Percentiles rank a stretch among this genome's conserved stretches.
These are phyloP conservation scores for Phytopythium aichiense DNA, from an alignment of 352 stramenopile species.

Conservation along the genomic window DNA sequence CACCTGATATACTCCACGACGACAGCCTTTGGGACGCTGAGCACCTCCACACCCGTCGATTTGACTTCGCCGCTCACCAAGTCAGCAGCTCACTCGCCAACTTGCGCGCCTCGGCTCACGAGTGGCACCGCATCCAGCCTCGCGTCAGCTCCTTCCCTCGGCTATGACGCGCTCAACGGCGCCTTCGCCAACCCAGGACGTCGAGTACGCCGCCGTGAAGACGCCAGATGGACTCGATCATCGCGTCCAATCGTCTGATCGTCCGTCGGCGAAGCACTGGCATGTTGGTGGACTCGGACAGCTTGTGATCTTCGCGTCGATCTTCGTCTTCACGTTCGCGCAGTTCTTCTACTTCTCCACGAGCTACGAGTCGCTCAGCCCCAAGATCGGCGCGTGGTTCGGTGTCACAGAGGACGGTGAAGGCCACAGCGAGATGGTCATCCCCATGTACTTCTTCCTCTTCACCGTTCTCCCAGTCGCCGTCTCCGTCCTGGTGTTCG, in stretches of 20 bases:
- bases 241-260: neutral
- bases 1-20: neutral
- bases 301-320: conserved; percentile 2
- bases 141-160: neutral
- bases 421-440: conserved; percentile 16
- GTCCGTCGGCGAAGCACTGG: neutral
- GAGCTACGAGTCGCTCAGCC: conserved; percentile 9
- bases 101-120: neutral
- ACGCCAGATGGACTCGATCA: neutral
- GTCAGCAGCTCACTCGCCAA: neutral
- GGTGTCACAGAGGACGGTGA: conserved; percentile 10
- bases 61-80: neutral
- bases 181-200: neutral
- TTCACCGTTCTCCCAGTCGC: conserved; percentile 21
- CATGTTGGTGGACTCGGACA: neutral
- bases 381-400: conserved; percentile 25
- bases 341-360: conserved; percentile 9
- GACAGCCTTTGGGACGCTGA: neutral
- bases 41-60: neutral
- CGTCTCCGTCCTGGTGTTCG: conserved; percentile 14
- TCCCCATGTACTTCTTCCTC: conserved; percentile 26
- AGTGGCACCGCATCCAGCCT: neutral
- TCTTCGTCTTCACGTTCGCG: conserved; percentile 6
- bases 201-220: neutral
- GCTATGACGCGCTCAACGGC: neutral